phyloP scores from a whole-genome alignment of 2,329 filamentous ascomycete genomes.

The Ascochyta clinopodiicola region DNA sequence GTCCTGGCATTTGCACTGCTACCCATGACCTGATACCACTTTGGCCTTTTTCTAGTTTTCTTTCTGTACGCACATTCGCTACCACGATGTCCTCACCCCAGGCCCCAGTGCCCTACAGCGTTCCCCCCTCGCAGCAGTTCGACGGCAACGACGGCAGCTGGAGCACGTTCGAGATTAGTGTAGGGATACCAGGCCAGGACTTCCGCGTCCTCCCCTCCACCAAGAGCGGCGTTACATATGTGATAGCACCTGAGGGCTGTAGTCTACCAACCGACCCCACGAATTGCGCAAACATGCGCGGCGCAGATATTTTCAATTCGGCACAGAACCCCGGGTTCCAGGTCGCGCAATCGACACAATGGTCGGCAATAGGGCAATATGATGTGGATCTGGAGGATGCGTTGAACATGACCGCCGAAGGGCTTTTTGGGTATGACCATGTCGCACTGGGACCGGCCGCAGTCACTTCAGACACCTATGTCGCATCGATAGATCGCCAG shows the following conservation, averaged over 20 bases:
- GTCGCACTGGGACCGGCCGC: slow-evolving; percentile 35
- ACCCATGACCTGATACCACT: slow-evolving; percentile 3
- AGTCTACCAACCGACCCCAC: slow-evolving; percentile 32
- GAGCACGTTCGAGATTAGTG: slow-evolving; percentile 51
- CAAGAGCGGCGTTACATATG: slow-evolving; percentile 39
- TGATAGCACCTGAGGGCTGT: slow-evolving; percentile 47
- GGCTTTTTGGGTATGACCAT: slow-evolving; percentile 44
- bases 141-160: slow-evolving; percentile 52
- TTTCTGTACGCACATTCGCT: slow-evolving; percentile 16
- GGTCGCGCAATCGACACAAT: slow-evolving; percentile 36
- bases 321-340: slow-evolving; percentile 42
- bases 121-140: slow-evolving; percentile 43
- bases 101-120: slow-evolving; percentile 36
- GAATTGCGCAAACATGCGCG: slow-evolving; percentile 40
- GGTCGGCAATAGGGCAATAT: slow-evolving; percentile 45
- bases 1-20: neutral
- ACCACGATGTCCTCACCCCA: slow-evolving; percentile 24
- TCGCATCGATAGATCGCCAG: slow-evolving; percentile 30
- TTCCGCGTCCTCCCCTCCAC: slow-evolving; percentile 47
- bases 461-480: slow-evolving; percentile 19
- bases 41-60: slow-evolving; percentile 1
- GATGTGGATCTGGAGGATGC: slow-evolving; percentile 37
- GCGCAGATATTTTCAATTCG: slow-evolving; percentile 39
- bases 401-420: slow-evolving; percentile 35
- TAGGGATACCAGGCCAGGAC: slow-evolving; percentile 50